Conservation (phyloP, 345 rosid genomes). For the Fremontodendron californicum region DNA sequence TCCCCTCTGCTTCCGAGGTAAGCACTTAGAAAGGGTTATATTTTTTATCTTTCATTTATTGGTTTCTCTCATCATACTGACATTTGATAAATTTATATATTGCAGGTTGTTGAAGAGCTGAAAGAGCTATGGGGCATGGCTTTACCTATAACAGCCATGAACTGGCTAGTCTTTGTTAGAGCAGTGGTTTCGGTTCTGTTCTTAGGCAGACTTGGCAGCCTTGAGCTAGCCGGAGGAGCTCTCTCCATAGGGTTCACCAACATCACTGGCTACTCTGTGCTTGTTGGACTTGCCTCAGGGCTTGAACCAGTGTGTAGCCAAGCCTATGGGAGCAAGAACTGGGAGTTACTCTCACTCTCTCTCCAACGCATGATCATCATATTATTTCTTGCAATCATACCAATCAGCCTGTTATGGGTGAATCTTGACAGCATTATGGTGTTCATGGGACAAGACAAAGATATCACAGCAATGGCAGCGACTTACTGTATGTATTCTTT, state of each 20-base stretch:
- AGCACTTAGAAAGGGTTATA: background rate
- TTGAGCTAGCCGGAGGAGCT: slow-evolving; percentile 95
- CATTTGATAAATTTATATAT: background rate
- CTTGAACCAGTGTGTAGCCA: slow-evolving; percentile 98
- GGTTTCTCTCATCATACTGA: background rate
- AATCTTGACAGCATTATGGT: slow-evolving; percentile 82
- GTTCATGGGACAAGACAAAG: slow-evolving; percentile 75
- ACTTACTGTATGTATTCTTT: slow-evolving; percentile 76
- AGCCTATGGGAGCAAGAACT: slow-evolving; percentile 87
- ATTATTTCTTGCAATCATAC: slow-evolving; percentile 63
- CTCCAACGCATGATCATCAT: slow-evolving; percentile 86
- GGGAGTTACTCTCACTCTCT: slow-evolving; percentile 82
- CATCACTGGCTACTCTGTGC: slow-evolving; percentile 96
- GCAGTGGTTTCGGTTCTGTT: slow-evolving; percentile 84
- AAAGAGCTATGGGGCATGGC: slow-evolving; percentile 89
- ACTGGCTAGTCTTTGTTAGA: slow-evolving; percentile 72
- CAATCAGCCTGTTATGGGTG: slow-evolving; percentile 82
- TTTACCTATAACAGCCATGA: slow-evolving; percentile 81
- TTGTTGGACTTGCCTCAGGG: slow-evolving; percentile 89
- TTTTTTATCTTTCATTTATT: background rate
- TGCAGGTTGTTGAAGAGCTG: slow-evolving; percentile 72
- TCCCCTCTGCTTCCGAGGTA: slow-evolving; percentile 57
- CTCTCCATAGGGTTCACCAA: slow-evolving; percentile 95
- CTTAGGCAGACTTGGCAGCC: slow-evolving; percentile 84
- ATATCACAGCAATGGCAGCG: slow-evolving; percentile 82